phyloP scores from a whole-genome alignment of 2,329 filamentous ascomycete genomes.

The Dissoconium aciculare region DNA sequence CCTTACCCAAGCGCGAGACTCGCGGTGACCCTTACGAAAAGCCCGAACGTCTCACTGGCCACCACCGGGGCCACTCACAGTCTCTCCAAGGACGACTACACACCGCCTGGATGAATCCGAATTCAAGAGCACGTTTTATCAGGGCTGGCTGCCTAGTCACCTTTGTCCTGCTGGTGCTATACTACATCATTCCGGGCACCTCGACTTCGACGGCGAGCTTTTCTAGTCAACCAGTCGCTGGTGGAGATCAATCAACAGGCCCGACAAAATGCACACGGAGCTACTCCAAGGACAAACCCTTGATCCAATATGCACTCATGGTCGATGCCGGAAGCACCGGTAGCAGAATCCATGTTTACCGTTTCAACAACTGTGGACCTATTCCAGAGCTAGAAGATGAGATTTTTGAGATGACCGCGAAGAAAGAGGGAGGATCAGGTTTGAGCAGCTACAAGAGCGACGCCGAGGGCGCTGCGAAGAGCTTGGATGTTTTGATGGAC shows the following conservation, averaged over 20 bases:
- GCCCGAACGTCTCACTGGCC: slow-evolving; percentile 24
- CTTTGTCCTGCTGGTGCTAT: slow-evolving; percentile 42
- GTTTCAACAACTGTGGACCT: slow-evolving; percentile 95
- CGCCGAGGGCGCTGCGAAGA: slow-evolving; percentile 75
- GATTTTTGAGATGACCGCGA: slow-evolving; percentile 84
- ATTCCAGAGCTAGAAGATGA: slow-evolving; percentile 92
- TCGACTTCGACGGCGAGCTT: too few relatives aligned
- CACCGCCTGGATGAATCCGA: slow-evolving; percentile 44
- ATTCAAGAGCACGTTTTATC: slow-evolving; percentile 44
- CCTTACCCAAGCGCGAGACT: slow-evolving; percentile 29
- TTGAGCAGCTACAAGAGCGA: slow-evolving; percentile 79
- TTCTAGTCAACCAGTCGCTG: slow-evolving; percentile 2
- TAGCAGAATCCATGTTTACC: slow-evolving; percentile 95
- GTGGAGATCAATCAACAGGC: slow-evolving; percentile 43
- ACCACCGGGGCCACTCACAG: too few relatives aligned
- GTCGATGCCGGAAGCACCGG: slow-evolving; percentile 96
- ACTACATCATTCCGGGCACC: slow-evolving; percentile 39
- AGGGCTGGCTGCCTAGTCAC: slow-evolving; percentile 47
- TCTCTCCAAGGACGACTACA: slow-evolving; percentile 25
- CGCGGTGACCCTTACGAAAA: slow-evolving; percentile 35
- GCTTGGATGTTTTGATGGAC: slow-evolving; percentile 74
- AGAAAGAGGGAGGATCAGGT: slow-evolving; percentile 60
- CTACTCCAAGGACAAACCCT: slow-evolving; percentile 72
- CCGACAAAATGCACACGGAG: slow-evolving; percentile 69
- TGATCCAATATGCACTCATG: slow-evolving; percentile 97